Percentiles rank a stretch among this genome's conserved stretches.
Conservation (phyloP, 768 basidiomycete species). For the Rubroboletus pulcherrimus region DNA sequence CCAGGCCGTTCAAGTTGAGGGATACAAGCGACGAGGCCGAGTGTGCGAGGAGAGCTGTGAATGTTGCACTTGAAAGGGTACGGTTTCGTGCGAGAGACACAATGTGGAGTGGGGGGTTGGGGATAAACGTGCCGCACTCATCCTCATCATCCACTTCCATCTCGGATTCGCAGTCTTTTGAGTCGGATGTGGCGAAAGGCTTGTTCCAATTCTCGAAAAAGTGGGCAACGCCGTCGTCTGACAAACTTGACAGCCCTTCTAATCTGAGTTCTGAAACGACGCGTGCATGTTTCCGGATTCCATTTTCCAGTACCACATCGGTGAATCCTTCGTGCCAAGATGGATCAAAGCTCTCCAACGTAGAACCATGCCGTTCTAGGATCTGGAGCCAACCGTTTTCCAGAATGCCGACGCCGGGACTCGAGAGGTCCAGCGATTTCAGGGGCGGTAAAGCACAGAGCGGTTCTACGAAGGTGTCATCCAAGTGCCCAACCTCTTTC, state of each 20-base stretch:
- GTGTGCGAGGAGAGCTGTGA: constrained; percentile 62
- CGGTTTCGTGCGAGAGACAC: constrained; percentile 67
- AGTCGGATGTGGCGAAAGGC: constrained; percentile 11
- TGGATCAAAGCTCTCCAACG: constrained; percentile 62
- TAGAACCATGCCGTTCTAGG: constrained; percentile 50
- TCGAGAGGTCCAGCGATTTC: constrained; percentile 64
- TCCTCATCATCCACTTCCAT: constrained; percentile 20
- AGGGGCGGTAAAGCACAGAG: constrained; percentile 42
- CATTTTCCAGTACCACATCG: constrained; percentile 56
- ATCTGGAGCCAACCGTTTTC: constrained; percentile 56
- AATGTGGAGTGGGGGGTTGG: constrained; percentile 44
- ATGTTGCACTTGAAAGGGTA: constrained; percentile 47
- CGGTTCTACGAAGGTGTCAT: constrained; percentile 57
- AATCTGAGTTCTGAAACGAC: constrained; percentile 53
- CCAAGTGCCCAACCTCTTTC: constrained; percentile 70
- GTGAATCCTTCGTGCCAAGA: constrained; percentile 63
- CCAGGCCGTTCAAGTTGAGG: constrained; percentile 78
- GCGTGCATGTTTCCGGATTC: constrained; percentile 49
- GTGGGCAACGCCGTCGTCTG: constrained; percentile 61
- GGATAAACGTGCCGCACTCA: constrained; percentile 4
- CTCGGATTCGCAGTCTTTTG: constrained; percentile 8
- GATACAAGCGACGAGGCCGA: constrained; percentile 55
- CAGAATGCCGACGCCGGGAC: constrained; percentile 50
- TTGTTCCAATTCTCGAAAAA: constrained; percentile 61
- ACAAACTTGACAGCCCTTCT: constrained; percentile 54